Conservation (phyloP, 768 basidiomycete genomes). For the Kwoniella europaea region DNA sequence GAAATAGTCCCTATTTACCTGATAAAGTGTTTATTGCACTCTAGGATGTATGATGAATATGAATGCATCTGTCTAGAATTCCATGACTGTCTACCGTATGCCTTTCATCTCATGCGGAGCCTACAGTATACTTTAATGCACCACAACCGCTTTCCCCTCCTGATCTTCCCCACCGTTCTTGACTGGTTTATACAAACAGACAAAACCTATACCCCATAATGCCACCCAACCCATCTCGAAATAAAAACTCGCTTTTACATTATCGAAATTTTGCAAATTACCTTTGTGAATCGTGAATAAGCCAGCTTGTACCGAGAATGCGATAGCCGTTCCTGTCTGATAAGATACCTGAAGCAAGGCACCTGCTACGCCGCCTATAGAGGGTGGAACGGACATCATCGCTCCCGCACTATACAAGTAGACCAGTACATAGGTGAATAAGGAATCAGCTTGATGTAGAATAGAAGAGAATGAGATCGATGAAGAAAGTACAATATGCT, state of each 20-base stretch:
- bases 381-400: slow-evolving; percentile 42
- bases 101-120: background rate
- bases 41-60: background rate
- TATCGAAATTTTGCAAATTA: slow-evolving; percentile 23
- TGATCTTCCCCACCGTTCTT: slow-evolving; percentile 15
- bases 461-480: background rate
- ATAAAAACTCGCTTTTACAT: slow-evolving; percentile 29
- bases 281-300: slow-evolving; percentile 35
- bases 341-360: slow-evolving; percentile 40
- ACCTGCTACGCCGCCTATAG: slow-evolving; percentile 42
- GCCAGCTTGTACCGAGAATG: slow-evolving; percentile 42
- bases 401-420: slow-evolving; percentile 26
- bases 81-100: background rate
- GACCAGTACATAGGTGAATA: background rate
- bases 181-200: slow-evolving; percentile 23
- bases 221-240: slow-evolving; percentile 35
- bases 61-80: background rate
- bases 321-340: slow-evolving; percentile 38
- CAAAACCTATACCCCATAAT: slow-evolving; percentile 25
- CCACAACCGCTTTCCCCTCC: slow-evolving; percentile 1
- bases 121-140: background rate
- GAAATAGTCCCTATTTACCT: too few relatives aligned
- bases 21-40: too few relatives aligned
- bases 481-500: slow-evolving; percentile 4
- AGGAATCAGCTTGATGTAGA: background rate